A percentile compares a stretch with the other conserved stretches of the same genome.
These are phyloP conservation scores for Colletotrichum sp. DNA, from an alignment of 2,329 filamentous ascomycete species.

Conservation along the genomic window DNA sequence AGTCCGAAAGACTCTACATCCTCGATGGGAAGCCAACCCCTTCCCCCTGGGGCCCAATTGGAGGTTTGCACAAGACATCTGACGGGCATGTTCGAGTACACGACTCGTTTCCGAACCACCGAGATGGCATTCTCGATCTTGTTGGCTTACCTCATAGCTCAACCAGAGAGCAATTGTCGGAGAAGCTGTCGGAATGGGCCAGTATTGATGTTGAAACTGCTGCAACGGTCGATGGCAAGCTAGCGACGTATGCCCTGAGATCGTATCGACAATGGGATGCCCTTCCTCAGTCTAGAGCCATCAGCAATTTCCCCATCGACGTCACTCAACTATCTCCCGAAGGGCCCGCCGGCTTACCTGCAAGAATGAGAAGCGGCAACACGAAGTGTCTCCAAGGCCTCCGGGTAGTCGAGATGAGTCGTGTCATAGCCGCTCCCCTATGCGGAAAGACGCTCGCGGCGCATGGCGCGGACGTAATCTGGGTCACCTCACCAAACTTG, in stretches of 20 bases:
- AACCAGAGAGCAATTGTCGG: constrained; percentile 41
- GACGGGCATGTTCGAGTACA: constrained; percentile 62
- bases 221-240: constrained; percentile 40
- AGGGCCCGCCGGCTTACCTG: constrained; percentile 18
- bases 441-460: constrained; percentile 35
- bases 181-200: constrained; percentile 41
- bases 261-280: constrained; percentile 57
- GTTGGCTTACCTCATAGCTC: constrained; percentile 41
- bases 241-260: constrained; percentile 54
- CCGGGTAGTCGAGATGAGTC: constrained; percentile 37
- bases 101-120: constrained; percentile 58
- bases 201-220: constrained; percentile 52
- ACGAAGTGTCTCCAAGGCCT: constrained; percentile 28
- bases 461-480: constrained; percentile 37
- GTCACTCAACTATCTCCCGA: constrained; percentile 37
- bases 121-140: constrained; percentile 44
- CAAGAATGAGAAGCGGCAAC: constrained; percentile 43
- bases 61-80: constrained; percentile 54
- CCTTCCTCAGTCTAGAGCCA: constrained; percentile 47
- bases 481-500: constrained; percentile 34
- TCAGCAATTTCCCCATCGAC: constrained; percentile 51
- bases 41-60: constrained; percentile 46
- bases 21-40: constrained; percentile 41
- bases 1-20: constrained; percentile 54
- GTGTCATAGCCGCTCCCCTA: constrained; percentile 38